Evolutionary conservation across 768 basidiomycete genomes (phyloP), one percentile per base, ranked within the genome.

Genomic region (Tricholoma sp.): DNA sequence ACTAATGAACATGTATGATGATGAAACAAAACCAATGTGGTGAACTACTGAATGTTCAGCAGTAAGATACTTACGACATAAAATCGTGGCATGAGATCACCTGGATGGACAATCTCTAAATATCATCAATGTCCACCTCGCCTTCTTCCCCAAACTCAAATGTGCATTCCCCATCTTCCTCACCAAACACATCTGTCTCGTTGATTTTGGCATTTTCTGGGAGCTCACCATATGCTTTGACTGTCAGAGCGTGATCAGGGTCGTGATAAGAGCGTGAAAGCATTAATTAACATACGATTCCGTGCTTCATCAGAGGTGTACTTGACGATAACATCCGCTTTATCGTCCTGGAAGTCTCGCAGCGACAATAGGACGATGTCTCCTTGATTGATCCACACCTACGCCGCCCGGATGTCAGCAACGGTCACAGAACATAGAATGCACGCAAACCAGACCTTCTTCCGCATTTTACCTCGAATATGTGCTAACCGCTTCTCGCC

Each of bases 311-410:
- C 95, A 36, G 94, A 85, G 1, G 95, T 97, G 73, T 98, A 99
- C 75, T 97, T 97, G 66, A 98, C 96, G 68, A 98, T 98, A 50
- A 99, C 96, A 76, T 99, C 97, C 17, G 95, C 97, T 73, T 98
- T 98, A 76, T 92, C 94, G 65, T 99, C 97, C 73, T 98, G 96
- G 84, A 98, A 99, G 51, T 98, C 97, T 61, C 97, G 91, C 50
- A 99, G 80, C 29, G 94, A 98, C 17, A 98, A 78, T 44, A 98
- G 77, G 52, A 98, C 85, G 67, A 98, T 98, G 68, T 98, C 96
- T 66, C 96, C 96, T 66, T 97, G 93, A 70, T 96, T 97, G 69
- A 98, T 98, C 96, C 96, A 98, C 67, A 98, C 94, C 95, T 98
- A 61, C 17, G 52, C 28, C 36, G 13, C 15, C 55, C 33, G 20